Percentiles rank a stretch among this genome's conserved stretches.
These are phyloP conservation scores for Dysphania ambrosioides DNA, from an alignment of 148 eudicot genomes.

Conservation along the genomic window DNA sequence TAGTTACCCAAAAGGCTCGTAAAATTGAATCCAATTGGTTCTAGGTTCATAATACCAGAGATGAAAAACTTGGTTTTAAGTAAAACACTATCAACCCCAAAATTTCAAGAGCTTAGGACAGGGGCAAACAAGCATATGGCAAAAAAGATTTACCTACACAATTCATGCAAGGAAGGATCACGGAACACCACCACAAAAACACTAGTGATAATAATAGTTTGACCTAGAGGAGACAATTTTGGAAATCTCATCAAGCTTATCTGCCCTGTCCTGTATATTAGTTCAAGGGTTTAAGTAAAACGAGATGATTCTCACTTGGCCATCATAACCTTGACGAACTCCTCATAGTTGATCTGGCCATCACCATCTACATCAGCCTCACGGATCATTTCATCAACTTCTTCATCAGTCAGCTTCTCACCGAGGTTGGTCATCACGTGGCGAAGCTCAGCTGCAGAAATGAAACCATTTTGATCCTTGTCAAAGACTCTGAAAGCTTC, in stretches of 20 bases:
- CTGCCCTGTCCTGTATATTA: constrained; percentile 22
- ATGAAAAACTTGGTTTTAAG: constrained; percentile 10
- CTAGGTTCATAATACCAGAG: constrained; percentile 24
- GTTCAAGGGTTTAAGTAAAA: constrained; percentile 11
- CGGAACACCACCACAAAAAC: constrained; percentile 7
- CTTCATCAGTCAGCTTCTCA: constrained; percentile 44
- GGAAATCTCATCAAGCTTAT: no score
- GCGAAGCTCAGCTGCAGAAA: constrained; percentile 45
- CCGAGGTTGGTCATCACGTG: constrained; percentile 49
- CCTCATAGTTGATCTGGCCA: constrained; percentile 49
- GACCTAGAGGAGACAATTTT: constrained; percentile 27
- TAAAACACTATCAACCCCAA: constrained; percentile 25
- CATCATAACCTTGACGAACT: constrained; percentile 49
- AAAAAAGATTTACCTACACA: constrained; percentile 28
- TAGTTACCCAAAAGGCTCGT: constrained; percentile 22
- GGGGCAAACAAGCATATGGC: constrained; percentile 20
- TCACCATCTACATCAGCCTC: constrained; percentile 48
- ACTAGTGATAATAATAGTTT: constrained; percentile 23
- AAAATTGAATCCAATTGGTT: constrained; percentile 27
- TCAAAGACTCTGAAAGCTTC: constrained; percentile 48
- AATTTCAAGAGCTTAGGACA: constrained; percentile 20
- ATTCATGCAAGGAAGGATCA: constrained; percentile 20
- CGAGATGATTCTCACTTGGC: constrained; percentile 35
- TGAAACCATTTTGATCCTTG: constrained; percentile 49
- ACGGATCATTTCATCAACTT: constrained; percentile 46